Conservation (phyloP, 108 stramenopile species). For the Skeletonema tropicum region DNA sequence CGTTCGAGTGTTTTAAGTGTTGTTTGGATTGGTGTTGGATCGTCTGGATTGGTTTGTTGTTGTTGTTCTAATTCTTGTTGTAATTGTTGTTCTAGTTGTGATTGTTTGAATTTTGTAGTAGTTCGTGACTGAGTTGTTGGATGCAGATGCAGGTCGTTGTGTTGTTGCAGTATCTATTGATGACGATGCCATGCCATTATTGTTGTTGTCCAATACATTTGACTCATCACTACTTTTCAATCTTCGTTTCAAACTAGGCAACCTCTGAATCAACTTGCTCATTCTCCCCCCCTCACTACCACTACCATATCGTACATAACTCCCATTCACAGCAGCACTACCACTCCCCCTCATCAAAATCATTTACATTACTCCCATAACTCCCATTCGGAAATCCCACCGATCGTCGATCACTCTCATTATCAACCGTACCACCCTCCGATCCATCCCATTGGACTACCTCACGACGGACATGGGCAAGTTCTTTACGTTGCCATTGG, state of each 20-base stretch:
- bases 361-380: background rate
- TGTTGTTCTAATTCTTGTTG: background rate
- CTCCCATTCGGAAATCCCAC: background rate
- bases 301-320: too few species aligned
- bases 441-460: slow-evolving; percentile 1
- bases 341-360: background rate
- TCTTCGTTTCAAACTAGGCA: too few species aligned
- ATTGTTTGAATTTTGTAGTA: background rate
- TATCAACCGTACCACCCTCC: background rate
- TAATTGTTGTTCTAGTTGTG: background rate
- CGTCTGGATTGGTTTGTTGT: slow-evolving; percentile 1
- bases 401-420: background rate
- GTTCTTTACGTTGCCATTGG: slow-evolving; percentile 3
- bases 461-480: background rate
- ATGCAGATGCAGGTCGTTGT: background rate
- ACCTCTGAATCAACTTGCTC: too few species aligned
- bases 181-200: background rate
- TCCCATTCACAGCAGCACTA: too few species aligned
- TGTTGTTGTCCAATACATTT: too few species aligned
- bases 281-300: too few species aligned
- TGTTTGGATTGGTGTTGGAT: slow-evolving; percentile 26
- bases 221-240: too few species aligned
- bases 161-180: background rate
- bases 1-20: slow-evolving; percentile 38
- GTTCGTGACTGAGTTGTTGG: too few species aligned